These are phyloP conservation scores for Astragalus glycyphyllos DNA, from an alignment of 306 rosid species.

Conservation along the genomic window DNA sequence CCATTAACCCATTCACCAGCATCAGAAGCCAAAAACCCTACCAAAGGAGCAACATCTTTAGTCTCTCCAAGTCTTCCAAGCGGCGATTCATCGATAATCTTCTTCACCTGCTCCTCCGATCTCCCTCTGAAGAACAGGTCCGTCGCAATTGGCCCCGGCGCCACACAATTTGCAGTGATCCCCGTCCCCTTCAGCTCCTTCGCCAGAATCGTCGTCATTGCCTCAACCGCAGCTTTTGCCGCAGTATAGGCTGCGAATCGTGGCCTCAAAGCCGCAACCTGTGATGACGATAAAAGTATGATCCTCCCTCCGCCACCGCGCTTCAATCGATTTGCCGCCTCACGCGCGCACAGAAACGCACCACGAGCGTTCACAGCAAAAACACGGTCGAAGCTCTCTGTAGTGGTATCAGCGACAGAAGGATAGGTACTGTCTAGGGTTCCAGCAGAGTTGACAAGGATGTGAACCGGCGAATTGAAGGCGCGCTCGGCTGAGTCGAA, in stretches of 20 bases:
- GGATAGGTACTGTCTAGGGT: conserved; percentile 46
- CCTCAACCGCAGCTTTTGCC: conserved; percentile 66
- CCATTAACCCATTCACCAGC: conserved; percentile 63
- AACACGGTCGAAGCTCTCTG: conserved; percentile 48
- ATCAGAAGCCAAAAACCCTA: conserved; percentile 61
- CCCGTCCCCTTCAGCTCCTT: conserved; percentile 59
- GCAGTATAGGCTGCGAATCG: conserved; percentile 50
- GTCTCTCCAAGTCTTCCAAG: conserved; percentile 52
- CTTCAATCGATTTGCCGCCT: conserved; percentile 56
- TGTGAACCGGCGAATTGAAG: conserved; percentile 51
- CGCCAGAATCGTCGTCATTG: conserved; percentile 53
- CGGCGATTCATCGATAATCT: conserved; percentile 42
- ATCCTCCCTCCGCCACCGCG: conserved; percentile 66
- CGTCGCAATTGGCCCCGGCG: conserved; percentile 58
- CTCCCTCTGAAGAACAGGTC: conserved; percentile 51
- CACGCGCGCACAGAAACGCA: conserved; percentile 56
- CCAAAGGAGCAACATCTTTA: conserved; percentile 55
- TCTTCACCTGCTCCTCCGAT: conserved; percentile 48
- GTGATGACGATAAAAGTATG: conserved; percentile 51
- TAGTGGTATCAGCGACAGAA: conserved; percentile 37
- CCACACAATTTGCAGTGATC: conserved; percentile 59
- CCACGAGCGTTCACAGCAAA: conserved; percentile 55
- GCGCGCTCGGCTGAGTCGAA: conserved; percentile 56
- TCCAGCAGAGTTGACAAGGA: conserved; percentile 62
- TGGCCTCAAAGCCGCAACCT: conserved; percentile 45